Conservation (phyloP, 352 stramenopile genomes). For the Thalassiosira livingstoniorum region DNA sequence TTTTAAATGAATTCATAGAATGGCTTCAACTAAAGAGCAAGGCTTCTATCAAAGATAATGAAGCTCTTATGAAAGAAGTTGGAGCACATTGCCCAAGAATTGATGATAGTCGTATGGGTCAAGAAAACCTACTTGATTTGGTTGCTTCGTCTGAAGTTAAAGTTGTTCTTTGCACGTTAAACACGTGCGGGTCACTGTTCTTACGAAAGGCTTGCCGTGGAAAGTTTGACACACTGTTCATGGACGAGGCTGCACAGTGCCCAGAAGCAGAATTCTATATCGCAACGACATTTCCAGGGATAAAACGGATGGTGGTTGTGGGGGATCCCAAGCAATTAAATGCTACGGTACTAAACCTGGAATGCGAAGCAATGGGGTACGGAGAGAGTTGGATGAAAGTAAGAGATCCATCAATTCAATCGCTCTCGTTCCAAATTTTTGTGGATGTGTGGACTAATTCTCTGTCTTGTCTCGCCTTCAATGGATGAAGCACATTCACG, state of each 20-base stretch:
- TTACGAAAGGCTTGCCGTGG: slow-evolving; percentile 26
- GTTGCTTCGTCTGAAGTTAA: slow-evolving; percentile 30
- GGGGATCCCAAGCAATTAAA: slow-evolving; percentile 63
- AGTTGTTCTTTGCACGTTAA: slow-evolving; percentile 62
- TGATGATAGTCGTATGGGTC: slow-evolving; percentile 30
- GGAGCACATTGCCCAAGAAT: slow-evolving; percentile 16
- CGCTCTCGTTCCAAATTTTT: too few relatives aligned
- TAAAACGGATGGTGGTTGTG: slow-evolving; percentile 61
- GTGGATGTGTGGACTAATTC: too few relatives aligned
- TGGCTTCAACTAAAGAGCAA: slow-evolving; percentile 38
- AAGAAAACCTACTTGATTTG: slow-evolving; percentile 18
- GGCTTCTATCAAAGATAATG: slow-evolving; percentile 20
- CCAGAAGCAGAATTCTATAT: slow-evolving; percentile 67
- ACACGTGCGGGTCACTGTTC: slow-evolving; percentile 53
- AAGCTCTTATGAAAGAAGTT: slow-evolving; percentile 9
- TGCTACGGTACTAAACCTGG: slow-evolving; percentile 53
- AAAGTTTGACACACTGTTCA: slow-evolving; percentile 53
- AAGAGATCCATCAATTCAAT: too few relatives aligned
- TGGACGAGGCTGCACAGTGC: slow-evolving; percentile 64
- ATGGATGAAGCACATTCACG: too few relatives aligned
- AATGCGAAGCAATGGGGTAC: slow-evolving; percentile 41
- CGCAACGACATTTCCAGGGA: slow-evolving; percentile 62
- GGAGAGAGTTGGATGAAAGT: too few relatives aligned
- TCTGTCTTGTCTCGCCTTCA: too few relatives aligned
- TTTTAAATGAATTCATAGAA: slow-evolving; percentile 32